phyloP scores from a whole-genome alignment of 2,329 filamentous ascomycete species.

The Xylariaceae sp. region DNA sequence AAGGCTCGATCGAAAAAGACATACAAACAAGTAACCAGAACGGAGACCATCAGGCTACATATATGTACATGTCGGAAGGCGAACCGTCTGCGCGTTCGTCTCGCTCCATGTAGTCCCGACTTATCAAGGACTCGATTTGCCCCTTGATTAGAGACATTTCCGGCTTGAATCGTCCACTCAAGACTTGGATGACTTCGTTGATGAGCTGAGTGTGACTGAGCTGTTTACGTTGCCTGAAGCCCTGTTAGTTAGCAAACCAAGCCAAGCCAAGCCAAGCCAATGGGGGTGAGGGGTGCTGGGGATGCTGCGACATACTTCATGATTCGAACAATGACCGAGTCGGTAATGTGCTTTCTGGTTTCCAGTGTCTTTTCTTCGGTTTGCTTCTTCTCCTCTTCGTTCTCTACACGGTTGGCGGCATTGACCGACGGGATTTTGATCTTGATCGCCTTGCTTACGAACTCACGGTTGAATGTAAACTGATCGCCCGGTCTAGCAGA shows the following conservation, averaged over 20 bases:
- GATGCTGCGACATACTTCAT: constrained; percentile 62
- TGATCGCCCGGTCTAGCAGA: constrained; percentile 65
- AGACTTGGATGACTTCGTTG: constrained; percentile 65
- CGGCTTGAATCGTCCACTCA: constrained; percentile 65
- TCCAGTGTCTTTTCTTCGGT: constrained; percentile 74
- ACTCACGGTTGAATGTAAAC: constrained; percentile 78
- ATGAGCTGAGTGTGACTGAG: constrained; percentile 64
- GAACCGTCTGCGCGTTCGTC: constrained; percentile 65
- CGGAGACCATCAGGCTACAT: constrained; percentile 52
- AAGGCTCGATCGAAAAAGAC: not conserved
- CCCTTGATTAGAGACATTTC: constrained; percentile 75
- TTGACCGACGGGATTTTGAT: constrained; percentile 86
- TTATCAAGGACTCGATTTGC: constrained; percentile 72
- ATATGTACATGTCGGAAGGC: constrained; percentile 66
- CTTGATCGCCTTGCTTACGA: constrained; percentile 75
- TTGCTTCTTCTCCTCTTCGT: constrained; percentile 58
- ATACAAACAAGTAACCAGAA: not conserved
- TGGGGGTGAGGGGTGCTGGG: not conserved
- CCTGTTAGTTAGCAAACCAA: constrained; percentile 1
- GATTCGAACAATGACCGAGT: constrained; percentile 72
- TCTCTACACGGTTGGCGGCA: constrained; percentile 79
- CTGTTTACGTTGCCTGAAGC: constrained; percentile 63
- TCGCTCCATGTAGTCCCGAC: constrained; percentile 72
- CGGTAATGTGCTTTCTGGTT: constrained; percentile 63
- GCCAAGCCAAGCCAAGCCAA: not conserved